A percentile compares a stretch with the other conserved stretches of the same genome.
Conservation (phyloP, 176 grass and related monocot genomes). For the Phoenix roebelenii region DNA sequence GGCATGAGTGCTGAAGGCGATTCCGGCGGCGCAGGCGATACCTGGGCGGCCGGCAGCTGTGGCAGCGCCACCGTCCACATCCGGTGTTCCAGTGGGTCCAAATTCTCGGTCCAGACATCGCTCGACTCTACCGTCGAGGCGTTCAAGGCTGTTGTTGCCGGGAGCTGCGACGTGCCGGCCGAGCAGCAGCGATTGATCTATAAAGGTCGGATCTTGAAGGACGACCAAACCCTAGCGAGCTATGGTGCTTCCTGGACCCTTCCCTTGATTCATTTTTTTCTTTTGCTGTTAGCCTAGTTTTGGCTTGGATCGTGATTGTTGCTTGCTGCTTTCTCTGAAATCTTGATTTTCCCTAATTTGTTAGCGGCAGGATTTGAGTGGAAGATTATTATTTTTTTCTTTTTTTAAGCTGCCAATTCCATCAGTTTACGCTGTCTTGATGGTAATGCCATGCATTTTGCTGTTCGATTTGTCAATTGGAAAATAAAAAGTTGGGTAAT, state of each 20-base stretch:
- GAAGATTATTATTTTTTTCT: too few relatives aligned
- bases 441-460: too few relatives aligned
- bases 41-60: constrained; percentile 14
- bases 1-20: constrained; percentile 38
- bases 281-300: not conserved
- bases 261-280: not conserved
- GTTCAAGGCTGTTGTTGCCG: constrained; percentile 62
- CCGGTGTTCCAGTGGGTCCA: constrained; percentile 67
- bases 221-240: constrained; percentile 87
- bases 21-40: constrained; percentile 13
- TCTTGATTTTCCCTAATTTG: too few relatives aligned
- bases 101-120: constrained; percentile 54
- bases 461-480: too few relatives aligned
- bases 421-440: too few relatives aligned
- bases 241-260: constrained; percentile 39
- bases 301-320: constrained; percentile 3
- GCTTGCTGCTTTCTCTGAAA: not conserved
- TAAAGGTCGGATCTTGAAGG: constrained; percentile 87
- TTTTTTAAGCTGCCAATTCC: too few relatives aligned
- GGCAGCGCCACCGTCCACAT: constrained; percentile 47
- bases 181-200: constrained; percentile 97
- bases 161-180: constrained; percentile 66
- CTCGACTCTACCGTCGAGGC: constrained; percentile 45
- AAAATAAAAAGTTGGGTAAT: too few relatives aligned
- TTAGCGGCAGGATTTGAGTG: too few relatives aligned